Conservation (phyloP, 2,329 filamentous ascomycete species). For the Curvularia lunata region DNA sequence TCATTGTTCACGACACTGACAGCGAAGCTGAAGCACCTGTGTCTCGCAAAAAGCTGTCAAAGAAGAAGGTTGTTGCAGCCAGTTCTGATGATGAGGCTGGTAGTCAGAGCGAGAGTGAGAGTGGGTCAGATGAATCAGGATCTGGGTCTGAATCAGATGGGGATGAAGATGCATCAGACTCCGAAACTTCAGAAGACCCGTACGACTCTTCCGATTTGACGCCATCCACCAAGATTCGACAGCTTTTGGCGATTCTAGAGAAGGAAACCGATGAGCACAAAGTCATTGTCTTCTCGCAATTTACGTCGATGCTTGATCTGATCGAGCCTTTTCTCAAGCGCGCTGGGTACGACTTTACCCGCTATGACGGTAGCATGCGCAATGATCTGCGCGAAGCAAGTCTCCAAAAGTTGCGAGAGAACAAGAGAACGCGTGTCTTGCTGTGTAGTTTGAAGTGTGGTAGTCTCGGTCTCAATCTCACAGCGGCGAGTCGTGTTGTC, state of each 20-base stretch:
- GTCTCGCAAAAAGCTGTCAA: conserved; percentile 32
- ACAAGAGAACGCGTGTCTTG: conserved; percentile 77
- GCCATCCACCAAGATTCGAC: conserved; percentile 88
- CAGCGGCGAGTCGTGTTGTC: conserved; percentile 88
- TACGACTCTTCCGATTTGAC: conserved; percentile 58
- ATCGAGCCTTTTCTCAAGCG: conserved; percentile 87
- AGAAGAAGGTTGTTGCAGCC: conserved; percentile 61
- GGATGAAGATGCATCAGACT: conserved; percentile 46
- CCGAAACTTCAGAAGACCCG: conserved; percentile 52
- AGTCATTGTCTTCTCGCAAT: conserved; percentile 98
- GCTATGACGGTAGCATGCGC: conserved; percentile 94
- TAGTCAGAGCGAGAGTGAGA: conserved; percentile 50
- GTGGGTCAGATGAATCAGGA: conserved; percentile 39
- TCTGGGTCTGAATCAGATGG: conserved; percentile 41
- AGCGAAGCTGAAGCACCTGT: conserved; percentile 49
- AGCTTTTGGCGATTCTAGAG: conserved; percentile 80
- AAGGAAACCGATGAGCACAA: conserved; percentile 84
- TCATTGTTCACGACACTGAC: conserved; percentile 48
- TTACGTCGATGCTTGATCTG: conserved; percentile 97
- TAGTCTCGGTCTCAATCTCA: conserved; percentile 90
- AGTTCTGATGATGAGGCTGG: conserved; percentile 53
- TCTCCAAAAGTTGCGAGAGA: conserved; percentile 75
- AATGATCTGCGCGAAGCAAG: conserved; percentile 92
- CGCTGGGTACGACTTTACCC: conserved; percentile 77
- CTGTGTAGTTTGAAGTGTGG: conserved; percentile 95